Base-by-base conservation (phyloP, 2,329 filamentous ascomycete species). In the Zopfia rhizophila region DNA sequence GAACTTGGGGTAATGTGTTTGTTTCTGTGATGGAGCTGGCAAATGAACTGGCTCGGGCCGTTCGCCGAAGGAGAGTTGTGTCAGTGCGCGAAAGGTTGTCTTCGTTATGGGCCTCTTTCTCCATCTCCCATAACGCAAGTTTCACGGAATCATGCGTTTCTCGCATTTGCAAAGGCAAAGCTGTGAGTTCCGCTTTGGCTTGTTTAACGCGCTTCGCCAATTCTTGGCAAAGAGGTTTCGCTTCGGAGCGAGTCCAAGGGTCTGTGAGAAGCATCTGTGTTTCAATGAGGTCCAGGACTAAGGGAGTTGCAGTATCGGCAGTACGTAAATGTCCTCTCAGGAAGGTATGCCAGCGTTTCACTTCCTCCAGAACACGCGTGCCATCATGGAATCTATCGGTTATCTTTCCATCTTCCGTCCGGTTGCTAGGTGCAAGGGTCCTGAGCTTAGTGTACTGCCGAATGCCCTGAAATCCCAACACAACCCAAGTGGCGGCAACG, bases 401-500 rank as follows among this genome's bases (percentile, higher is more conserved):
- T 27, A 7, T n/a, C n/a, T 19, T 28, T 13, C 5, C 32, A 2
- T 19, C 18, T 13, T 5, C 8, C n/a, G 16, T 48, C 46, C 4
- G 38, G 4, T 14, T 45, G 24, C 1, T 42, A 23, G 2, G 8
- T 29, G 48, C 37, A 25, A 44, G 21, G 6, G 23, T 22, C 18
- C 56, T 33, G 2, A 68, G 7, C 3, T 53, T 31, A 1, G 55
- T 33, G 29, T 60, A 72, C 31, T 63, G 48, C 2, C 36, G 45
- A 3, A 73, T 50, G 3, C 72, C 72, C 36, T 65, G 25, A n/a
- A 43, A 48, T 0, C 72, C 73, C 1, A 73, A 42, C 0, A 71
- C 62, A 5, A 70, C 55, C 61, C 71, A 76, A 0, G 72, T 73
- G 1, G 72, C 73, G 4, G 68, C 66, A 1, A 70, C 51, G 0